Base-by-base conservation (phyloP, 2,329 filamentous ascomycete species). In the Aspergillus calidoustus region DNA sequence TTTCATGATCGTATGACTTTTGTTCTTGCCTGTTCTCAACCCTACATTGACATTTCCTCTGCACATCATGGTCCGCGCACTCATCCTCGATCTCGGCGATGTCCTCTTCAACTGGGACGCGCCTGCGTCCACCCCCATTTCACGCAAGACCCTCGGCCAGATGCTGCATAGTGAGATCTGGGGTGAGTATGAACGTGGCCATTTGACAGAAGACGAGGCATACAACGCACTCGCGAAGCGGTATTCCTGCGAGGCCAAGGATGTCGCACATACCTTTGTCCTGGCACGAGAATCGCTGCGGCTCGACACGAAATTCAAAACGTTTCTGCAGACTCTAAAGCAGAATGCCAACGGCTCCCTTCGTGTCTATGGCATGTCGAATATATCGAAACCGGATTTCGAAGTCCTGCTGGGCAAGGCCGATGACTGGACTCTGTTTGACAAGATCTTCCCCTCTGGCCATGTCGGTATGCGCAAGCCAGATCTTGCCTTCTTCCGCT, bases 401-500 rank as follows among this genome's bases (percentile, higher is more conserved):
- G 19, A 17, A 4, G 15, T 38, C 5, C 47, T 57, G 5, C 59
- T 31, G 9, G 25, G 23, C 7, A 54, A 28, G 6, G 25, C 13
- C 5, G 28, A 23, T 34, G 9, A 17, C 25, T 77, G 74, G 75
- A 54, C 60, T 7, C 57, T 77, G 2, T 79, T 79, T 44, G 71
- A 78, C 60, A 60, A 53, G 23, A 68, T 77, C 3, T 78, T 76
- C 56, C 72, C 73, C 2, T 79, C 75, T 1, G 71, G 67, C 28
- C 64, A 67, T 1, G 68, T 69, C 23, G 75, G 75, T 22, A 73
- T 72, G 67, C 68, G 73, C 17, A 79, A 79, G 64, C 76, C 75
- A 13, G 71, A 75, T 23, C 61, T 68, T 4, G 59, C 61, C 3
- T 79, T 76, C 64, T 78, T 75, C 64, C 58, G 60, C 13, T 62